Evolutionary conservation across 306 rosid genomes (phyloP).

Genomic region (Cicer bijugum): DNA sequence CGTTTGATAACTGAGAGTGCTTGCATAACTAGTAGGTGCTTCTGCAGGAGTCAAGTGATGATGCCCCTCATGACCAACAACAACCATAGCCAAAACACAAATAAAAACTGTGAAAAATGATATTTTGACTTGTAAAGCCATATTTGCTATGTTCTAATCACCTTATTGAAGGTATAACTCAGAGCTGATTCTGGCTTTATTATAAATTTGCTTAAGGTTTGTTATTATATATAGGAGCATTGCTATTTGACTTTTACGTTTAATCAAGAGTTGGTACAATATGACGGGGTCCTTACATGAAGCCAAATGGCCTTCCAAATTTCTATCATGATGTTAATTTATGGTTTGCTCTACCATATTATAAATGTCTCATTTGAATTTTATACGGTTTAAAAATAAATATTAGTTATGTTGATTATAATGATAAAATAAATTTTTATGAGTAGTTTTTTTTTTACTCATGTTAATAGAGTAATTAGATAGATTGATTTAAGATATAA

Average conservation of each 20-base stretch:
- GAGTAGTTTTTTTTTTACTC: too few relatives aligned
- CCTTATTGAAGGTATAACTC: conserved; percentile 15
- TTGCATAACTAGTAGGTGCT: conserved; percentile 33
- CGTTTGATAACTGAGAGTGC: conserved; percentile 44
- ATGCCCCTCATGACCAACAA: conserved; percentile 50
- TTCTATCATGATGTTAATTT: neutral
- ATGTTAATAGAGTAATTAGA: too few relatives aligned
- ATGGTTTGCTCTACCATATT: too few relatives aligned
- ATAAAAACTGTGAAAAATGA: conserved; percentile 44
- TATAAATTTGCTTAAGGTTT: neutral
- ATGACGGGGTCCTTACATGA: neutral
- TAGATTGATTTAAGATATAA: too few relatives aligned
- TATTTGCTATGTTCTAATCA: conserved; percentile 5
- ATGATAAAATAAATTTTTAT: too few relatives aligned
- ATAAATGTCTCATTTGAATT: too few relatives aligned
- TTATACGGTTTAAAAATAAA: too few relatives aligned
- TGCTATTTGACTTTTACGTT: conserved; percentile 39
- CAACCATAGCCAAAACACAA: conserved; percentile 45
- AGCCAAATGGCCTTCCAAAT: conserved; percentile 2
- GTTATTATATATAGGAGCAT: conserved; percentile 20
- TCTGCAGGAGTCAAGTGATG: conserved; percentile 43
- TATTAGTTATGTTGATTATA: too few relatives aligned
- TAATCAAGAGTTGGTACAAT: neutral
- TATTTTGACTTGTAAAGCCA: conserved; percentile 51
- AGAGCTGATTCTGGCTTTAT: conserved; percentile 30